Evolutionary conservation across 495 filamentous ascomycete species (phyloP).

Genomic region (Copromyces sp.): DNA sequence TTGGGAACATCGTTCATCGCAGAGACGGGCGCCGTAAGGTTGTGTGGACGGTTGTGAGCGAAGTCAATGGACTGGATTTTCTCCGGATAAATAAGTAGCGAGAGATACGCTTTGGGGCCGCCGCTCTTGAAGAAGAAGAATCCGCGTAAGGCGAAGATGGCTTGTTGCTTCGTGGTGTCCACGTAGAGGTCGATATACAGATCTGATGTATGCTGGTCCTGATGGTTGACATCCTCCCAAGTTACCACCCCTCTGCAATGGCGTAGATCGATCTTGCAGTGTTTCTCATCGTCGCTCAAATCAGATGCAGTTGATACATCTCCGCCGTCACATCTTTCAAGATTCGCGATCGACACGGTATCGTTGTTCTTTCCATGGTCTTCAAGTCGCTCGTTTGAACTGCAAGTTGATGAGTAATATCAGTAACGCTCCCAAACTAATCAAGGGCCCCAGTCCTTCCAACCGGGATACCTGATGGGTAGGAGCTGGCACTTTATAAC

Average conservation of each 20-base stretch:
- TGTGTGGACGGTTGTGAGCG: not conserved
- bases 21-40: not conserved
- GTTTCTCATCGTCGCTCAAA: not conserved
- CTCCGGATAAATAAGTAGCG: constrained; percentile 1
- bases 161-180: not conserved
- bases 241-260: not conserved
- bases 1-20: not conserved
- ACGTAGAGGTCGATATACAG: not conserved
- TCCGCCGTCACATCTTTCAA: not conserved
- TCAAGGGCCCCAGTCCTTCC: constrained; percentile 6
- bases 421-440: not conserved
- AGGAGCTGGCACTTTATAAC: constrained; percentile 1
- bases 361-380: not conserved
- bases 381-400: constrained; percentile 1
- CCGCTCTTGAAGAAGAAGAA: not conserved
- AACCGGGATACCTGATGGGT: not conserved
- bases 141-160: not conserved
- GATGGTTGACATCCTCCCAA: constrained; percentile 1
- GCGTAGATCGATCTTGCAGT: constrained; percentile 2
- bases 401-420: not conserved
- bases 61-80: not conserved
- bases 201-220: constrained; percentile 1
- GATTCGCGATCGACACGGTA: not conserved
- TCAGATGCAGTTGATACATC: not conserved
- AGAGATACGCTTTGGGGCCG: not conserved